These are phyloP conservation scores for Asterochloris sp. DNA, from an alignment of 139 green algal species.

Conservation along the genomic window DNA sequence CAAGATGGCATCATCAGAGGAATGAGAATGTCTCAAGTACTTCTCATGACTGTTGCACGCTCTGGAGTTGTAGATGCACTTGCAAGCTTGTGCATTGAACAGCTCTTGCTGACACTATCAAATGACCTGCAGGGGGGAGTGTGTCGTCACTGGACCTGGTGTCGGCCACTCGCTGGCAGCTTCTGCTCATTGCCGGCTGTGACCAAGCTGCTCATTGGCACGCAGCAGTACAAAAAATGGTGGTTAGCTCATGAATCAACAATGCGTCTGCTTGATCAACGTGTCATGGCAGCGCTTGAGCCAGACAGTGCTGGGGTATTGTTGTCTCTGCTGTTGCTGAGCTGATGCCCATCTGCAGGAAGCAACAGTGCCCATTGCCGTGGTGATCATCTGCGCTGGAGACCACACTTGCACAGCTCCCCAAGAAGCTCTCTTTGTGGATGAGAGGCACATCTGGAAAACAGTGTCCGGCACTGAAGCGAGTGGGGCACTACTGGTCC, in stretches of 20 bases:
- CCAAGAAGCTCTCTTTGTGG: not conserved
- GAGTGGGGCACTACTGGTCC: constrained; percentile 55
- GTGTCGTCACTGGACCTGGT: constrained; percentile 20
- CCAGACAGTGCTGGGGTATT: not conserved
- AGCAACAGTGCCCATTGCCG: too few relatives aligned
- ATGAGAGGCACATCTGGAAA: constrained; percentile 19
- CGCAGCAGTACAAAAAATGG: not conserved
- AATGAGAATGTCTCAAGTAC: not conserved
- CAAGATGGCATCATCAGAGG: too few relatives aligned
- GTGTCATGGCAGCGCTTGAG: too few relatives aligned
- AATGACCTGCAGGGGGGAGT: not conserved
- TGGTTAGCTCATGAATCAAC: not conserved
- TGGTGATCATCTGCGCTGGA: not conserved
- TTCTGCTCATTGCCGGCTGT: constrained; percentile 13
- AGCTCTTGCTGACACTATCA: not conserved
- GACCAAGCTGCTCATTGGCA: not conserved
- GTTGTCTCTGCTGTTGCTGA: not conserved
- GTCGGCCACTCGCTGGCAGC: not conserved
- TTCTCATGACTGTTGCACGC: too few relatives aligned
- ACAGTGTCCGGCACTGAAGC: constrained; percentile 1
- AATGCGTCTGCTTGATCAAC: not conserved
- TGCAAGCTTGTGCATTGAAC: not conserved
- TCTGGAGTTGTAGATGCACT: too few relatives aligned
- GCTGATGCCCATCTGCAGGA: too few relatives aligned
- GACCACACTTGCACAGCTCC: too few relatives aligned